These are phyloP conservation scores for Drechslerella dactyloides DNA, from an alignment of 2,329 filamentous ascomycete genomes.

Conservation along the genomic window DNA sequence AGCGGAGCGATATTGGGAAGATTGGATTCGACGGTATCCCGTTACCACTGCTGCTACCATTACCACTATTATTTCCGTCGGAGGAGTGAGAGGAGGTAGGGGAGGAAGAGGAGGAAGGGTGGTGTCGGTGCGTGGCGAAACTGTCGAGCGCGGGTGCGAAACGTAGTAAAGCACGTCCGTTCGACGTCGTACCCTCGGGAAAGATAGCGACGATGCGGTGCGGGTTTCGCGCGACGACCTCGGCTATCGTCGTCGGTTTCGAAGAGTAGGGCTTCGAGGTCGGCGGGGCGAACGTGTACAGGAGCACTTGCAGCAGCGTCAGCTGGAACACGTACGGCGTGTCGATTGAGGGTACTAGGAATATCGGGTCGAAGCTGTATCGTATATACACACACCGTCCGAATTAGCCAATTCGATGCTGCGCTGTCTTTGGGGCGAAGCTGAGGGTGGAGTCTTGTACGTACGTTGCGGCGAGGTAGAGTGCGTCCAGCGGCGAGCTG, in stretches of 20 bases:
- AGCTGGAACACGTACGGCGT: slow-evolving; percentile 76
- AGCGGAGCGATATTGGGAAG: slow-evolving; percentile 88
- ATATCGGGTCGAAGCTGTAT: slow-evolving; percentile 87
- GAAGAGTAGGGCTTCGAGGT: slow-evolving; percentile 61
- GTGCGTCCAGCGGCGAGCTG: slow-evolving; percentile 87
- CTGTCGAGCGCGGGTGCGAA: slow-evolving; percentile 78
- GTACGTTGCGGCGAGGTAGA: slow-evolving; percentile 83
- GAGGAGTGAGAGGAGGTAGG: background rate
- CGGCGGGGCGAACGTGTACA: slow-evolving; percentile 72
- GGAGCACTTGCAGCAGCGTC: slow-evolving; percentile 75
- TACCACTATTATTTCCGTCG: background rate
- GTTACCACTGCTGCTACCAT: background rate
- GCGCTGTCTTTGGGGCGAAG: background rate
- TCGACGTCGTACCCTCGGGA: slow-evolving; percentile 92
- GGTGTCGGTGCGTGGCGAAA: slow-evolving; percentile 62
- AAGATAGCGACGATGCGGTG: slow-evolving; percentile 82
- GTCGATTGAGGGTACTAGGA: slow-evolving; percentile 81
- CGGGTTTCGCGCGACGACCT: slow-evolving; percentile 72
- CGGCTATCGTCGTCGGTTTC: slow-evolving; percentile 67
- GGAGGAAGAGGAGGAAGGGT: slow-evolving; percentile 52
- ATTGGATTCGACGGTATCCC: slow-evolving; percentile 66
- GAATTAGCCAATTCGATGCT: too few species aligned
- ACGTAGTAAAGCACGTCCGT: slow-evolving; percentile 86
- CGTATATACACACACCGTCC: too few species aligned
- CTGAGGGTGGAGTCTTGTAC: slow-evolving; percentile 52